Conservation (phyloP, 768 basidiomycete species). For the Naganishia friedmannii region DNA sequence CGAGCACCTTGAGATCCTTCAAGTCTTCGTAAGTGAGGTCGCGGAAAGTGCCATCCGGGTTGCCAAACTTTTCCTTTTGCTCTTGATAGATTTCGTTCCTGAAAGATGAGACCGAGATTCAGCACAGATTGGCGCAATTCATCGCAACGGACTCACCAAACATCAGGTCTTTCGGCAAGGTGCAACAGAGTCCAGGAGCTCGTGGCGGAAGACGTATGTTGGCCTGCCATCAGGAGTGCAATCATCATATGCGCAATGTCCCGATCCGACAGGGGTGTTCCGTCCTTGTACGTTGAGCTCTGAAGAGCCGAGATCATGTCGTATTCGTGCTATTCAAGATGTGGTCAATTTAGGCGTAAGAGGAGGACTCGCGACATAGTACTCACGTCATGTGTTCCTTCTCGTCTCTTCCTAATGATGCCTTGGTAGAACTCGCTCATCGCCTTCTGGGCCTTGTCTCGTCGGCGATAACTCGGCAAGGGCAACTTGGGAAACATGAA, state of each 20-base stretch:
- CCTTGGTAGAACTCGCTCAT: slow-evolving; percentile 90
- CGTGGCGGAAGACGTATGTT: slow-evolving; percentile 93
- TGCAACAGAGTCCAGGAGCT: slow-evolving; percentile 87
- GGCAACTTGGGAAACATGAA: slow-evolving; percentile 93
- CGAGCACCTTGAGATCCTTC: slow-evolving; percentile 74
- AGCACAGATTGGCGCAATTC: neutral
- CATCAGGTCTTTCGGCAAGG: slow-evolving; percentile 68
- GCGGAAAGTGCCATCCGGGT: slow-evolving; percentile 74
- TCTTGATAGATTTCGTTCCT: slow-evolving; percentile 84
- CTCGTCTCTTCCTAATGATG: slow-evolving; percentile 71
- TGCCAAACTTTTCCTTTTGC: slow-evolving; percentile 76
- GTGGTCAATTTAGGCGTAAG: neutral
- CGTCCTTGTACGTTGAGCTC: slow-evolving; percentile 78
- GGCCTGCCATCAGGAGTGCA: slow-evolving; percentile 97
- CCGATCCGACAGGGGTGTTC: slow-evolving; percentile 71
- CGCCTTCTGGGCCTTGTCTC: slow-evolving; percentile 84
- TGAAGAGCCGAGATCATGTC: slow-evolving; percentile 91
- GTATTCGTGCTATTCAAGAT: slow-evolving; percentile 60
- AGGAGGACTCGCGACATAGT: neutral
- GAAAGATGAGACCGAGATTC: neutral
- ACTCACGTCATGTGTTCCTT: slow-evolving; percentile 56
- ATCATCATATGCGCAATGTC: slow-evolving; percentile 99
- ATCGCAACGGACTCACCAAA: slow-evolving; percentile 61
- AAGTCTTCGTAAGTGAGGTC: slow-evolving; percentile 82
- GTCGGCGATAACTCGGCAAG: slow-evolving; percentile 78